These are phyloP conservation scores for Aspergillus glaucus DNA, from an alignment of 2,329 filamentous ascomycete genomes.

Conservation along the genomic window DNA sequence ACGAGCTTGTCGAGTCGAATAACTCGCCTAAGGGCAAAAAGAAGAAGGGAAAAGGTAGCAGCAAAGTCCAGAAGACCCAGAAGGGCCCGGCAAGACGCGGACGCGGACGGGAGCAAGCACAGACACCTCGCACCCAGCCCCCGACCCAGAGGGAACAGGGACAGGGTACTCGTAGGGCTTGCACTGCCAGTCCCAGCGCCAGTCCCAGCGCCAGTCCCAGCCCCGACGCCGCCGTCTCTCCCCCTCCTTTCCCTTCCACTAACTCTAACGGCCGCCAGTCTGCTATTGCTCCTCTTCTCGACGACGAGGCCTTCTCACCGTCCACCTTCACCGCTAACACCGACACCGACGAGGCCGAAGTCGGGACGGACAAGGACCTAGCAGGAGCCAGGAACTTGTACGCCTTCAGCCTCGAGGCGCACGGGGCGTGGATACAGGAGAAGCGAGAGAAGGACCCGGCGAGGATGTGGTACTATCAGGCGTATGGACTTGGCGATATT, in stretches of 20 bases:
- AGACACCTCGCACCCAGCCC: no score
- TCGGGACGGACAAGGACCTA: neutral
- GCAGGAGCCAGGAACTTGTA: neutral
- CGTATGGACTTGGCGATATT: neutral
- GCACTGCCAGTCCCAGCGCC: no score
- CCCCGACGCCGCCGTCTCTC: no score
- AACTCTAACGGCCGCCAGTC: neutral
- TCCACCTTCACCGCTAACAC: neutral
- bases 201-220: no score
- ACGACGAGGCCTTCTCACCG: neutral
- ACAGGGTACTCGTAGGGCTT: no score
- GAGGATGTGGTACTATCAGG: neutral
- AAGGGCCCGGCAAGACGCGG: no score
- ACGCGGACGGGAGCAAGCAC: neutral
- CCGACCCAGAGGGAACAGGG: no score
- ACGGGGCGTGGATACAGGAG: neutral
- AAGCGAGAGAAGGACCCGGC: neutral
- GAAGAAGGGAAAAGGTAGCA: neutral
- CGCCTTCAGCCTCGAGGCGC: conserved; percentile 1
- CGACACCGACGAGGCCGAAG: neutral
- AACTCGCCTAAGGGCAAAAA: neutral
- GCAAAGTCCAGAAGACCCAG: neutral
- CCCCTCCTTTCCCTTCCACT: no score
- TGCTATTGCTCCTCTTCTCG: neutral
- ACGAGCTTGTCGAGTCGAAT: neutral